Evolutionary conservation across 1,139 yeast genomes (phyloP), one percentile per base, ranked within the genome.

Genomic region (Geotrichum siamense): DNA sequence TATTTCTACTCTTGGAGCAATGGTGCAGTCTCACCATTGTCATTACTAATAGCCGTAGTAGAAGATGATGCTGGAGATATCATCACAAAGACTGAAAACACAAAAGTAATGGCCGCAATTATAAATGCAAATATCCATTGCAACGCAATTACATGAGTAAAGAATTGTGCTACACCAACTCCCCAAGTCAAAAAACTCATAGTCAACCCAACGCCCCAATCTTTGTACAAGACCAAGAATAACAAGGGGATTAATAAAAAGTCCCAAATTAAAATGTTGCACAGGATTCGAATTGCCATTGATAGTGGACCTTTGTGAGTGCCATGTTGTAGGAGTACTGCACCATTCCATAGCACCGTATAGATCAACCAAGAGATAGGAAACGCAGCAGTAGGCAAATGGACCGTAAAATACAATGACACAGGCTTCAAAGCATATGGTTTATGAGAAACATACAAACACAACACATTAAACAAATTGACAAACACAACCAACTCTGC

Each of bases 61-160:
- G 8, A 3, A 9, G 37, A 15, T 8, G 25, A 5, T 26, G 26
- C 19, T 10, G 26, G 13, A 21, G 37, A 26, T 5, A 33, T 26
- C 16, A 37, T 69, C 16, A 71, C 70, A 22, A 73, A 59, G 33
- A 75, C 48, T 17, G 79, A 68, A 44, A 71, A 59, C 22, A 77
- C 55, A 48, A 76, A 69, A 59, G 80, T 71, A 16, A 68, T 44
- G 10, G 75, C 79, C 12, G 82, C 67, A 52, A 82, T 82, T 45
- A 74, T 63, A 53, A 81, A 77, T 8, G 87, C 93, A 67, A 83
- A 83, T 52, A 81, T 76, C 94, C 94, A 84, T 65, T 83, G 94
- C 50, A 83, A 70, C 2, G 91, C 91, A 66, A 83, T 72, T 25
- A 75, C 67, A 65, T 76, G 81, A 45, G 77, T 74, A 57, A 78